Base-by-base conservation (phyloP, 176 grass and related monocot species). In the Microstegium vimineum region DNA sequence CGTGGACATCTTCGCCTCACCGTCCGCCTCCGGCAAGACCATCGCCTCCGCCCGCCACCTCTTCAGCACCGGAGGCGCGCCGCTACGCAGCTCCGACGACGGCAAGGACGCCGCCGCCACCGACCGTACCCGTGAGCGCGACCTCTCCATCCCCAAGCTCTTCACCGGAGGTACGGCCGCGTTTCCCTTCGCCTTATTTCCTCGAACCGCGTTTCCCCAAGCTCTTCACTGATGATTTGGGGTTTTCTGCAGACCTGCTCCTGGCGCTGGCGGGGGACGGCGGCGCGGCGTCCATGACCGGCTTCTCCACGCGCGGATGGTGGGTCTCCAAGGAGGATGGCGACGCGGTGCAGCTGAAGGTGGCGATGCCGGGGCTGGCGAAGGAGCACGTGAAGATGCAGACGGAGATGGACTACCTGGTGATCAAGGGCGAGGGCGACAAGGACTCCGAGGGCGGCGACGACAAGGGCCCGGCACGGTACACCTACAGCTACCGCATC, bases 401-500 rank as follows among this genome's bases (percentile, higher is more conserved):
- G 12, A 26, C 1, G 26, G 23, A 30, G 54, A 57, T 23, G 22
- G 8, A 60, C 56, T 0, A 1, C 56, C 22, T 60, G 56, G 56
- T 60, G 56, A 60, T 60, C 56, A 60, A 60, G 56, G 56, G 56
- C 3, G 56, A 60, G n/a, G 56, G n/a, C 54, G 54, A 25, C 22
- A 25, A 59, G 54, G 54, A 25, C 22, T 7, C 22, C 52, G 52
- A 59, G 54, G 46, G 46, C 47, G 47, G 7, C 47, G 54, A 23
- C 56, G 8, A 25, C n/a, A 25, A 60, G 56, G 22, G 3, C 5
- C 71, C 42, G 3, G 63, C 71, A 7, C 81, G 49, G 69, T 89
- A 81, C 74, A 76, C 43, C 63, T 62, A 81, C 74, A 76, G 36
- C 63, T 62, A 43, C 74, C 85, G 82, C 64, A 88, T 94, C 68